Base-by-base conservation (phyloP, 1,284 basidiomycete genomes). In the Ustilago nuda region DNA sequence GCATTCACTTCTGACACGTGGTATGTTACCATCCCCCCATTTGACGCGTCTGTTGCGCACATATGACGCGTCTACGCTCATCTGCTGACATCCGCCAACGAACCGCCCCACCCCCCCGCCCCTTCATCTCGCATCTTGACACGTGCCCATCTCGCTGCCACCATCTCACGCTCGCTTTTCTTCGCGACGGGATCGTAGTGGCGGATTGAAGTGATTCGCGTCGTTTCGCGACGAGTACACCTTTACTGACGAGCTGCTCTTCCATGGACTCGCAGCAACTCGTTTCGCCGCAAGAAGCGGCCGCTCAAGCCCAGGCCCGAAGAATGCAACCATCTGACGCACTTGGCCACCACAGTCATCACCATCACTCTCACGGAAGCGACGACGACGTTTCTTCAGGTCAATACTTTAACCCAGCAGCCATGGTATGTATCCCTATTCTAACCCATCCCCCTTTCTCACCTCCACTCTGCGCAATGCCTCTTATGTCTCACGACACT, bases 211-310 rank as follows among this genome's bases (percentile, higher is more conserved):
- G 66, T 73, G 71, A 65, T 55, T 43, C 58, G 63, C 70, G 70
- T 67, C 61, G 65, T 58, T 45, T 39, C 56, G 70, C 65, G 70
- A 54, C 50, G 70, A 72, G 70, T 41, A 27, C 51, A 46, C 41
- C 23, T 35, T 57, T 62, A 56, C 57, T 64, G 70, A 72, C 65
- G 61, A 61, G 71, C 71, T 65, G 66, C 37, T 33, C 56, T 68
- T 65, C 65, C 64, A 78, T 78, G 75, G 65, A 71, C 66, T 78
- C 75, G 61, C 75, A 78, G 61, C 71, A 78, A 36, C 75, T 78
- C 61, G 75, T 78, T 41, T 78, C 75, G 64, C 75, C 75, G 60
- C 75, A 78, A 67, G 75, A 78, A 69, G 75, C 75, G 57, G 75
- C 71, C 58, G 75, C 75, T 65, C 75, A 78, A 69, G 75, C 75